phyloP scores from a whole-genome alignment of 345 rosid species.

The Noccaea bulbosa region DNA sequence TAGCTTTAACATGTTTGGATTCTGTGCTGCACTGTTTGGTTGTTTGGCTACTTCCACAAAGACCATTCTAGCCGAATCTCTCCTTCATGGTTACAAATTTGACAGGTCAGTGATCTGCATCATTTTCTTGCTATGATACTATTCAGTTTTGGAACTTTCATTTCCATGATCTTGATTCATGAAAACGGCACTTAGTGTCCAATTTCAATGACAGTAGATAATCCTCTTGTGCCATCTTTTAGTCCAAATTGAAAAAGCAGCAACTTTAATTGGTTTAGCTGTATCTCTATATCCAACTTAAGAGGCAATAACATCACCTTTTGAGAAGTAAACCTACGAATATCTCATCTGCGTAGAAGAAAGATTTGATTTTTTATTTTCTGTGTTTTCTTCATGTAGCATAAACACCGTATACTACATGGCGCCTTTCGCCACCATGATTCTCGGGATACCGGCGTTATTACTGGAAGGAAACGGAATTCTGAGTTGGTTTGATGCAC shows the following conservation, averaged over 20 bases:
- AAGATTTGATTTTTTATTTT: no score
- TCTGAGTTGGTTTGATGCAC: constrained; percentile 71
- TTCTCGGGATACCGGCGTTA: constrained; percentile 82
- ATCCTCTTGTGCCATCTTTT: constrained; percentile 19
- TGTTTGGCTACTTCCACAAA: constrained; percentile 99
- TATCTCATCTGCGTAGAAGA: background rate
- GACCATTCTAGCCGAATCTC: constrained; percentile 97
- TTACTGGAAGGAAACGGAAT: constrained; percentile 91
- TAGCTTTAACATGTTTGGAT: constrained; percentile 94
- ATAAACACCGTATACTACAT: constrained; percentile 99
- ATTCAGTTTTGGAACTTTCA: background rate
- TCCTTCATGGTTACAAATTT: constrained; percentile 95
- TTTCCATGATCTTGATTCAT: constrained; percentile 4
- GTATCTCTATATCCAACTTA: background rate
- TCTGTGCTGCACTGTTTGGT: constrained; percentile 96
- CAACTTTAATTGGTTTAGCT: background rate
- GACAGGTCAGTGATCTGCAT: constrained; percentile 64
- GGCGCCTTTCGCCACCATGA: constrained; percentile 99
- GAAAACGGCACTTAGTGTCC: background rate
- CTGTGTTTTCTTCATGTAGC: no score
- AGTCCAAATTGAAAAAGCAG: constrained; percentile 11
- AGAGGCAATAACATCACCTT: constrained; percentile 3
- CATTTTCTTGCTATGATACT: background rate
- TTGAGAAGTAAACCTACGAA: constrained; percentile 8
- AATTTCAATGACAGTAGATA: background rate